Base-by-base conservation (phyloP, 441 rosid genomes). In the Pelargonium citronellum region DNA sequence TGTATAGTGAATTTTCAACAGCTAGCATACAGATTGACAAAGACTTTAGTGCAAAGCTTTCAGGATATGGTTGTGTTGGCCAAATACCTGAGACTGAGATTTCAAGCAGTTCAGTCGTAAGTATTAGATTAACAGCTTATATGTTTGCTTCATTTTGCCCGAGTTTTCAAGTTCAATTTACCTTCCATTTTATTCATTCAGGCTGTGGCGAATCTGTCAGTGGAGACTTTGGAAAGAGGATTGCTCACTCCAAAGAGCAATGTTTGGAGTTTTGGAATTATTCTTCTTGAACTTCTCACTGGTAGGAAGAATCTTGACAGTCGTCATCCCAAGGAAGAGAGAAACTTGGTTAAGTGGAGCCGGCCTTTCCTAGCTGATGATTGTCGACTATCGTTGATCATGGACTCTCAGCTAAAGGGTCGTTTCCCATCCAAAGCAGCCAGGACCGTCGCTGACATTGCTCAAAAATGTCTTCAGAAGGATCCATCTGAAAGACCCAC, bases 11-110 rank as follows among this genome's bases (percentile, higher is more conserved):
- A 44, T 95, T 92, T 81, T 90, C 97, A 7, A 83, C 98, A 5
- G 85, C 89, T 71, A 92, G 88, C 77, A 90, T 95, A 79, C 99
- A 95, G 79, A 91, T 95, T 0, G 95, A 95, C 72, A 95, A 90
- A 83, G 99, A 95, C 80, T 95, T 95, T 67, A 95, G 95, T 20
- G 99, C 93, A 13, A 95, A 92, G 86, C 88, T 95, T 68, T 95
- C 98, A 0, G 99, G 99, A 68, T 95, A 92, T 74, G 98, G 99
- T 65, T 92, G 93, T 24, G 92, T 84, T 43, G 88, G 97, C 67
- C 88, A 85, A 67, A 82, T 86, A 10, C 96, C 91, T 0, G 97
- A 95, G 79, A 73, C 86, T 0, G 96, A 91, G 67, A 83, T 90
- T 64, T 77, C 97, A 22, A 81, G 73, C 58, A 85, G 82, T 67